Percentiles rank a stretch among this genome's conserved stretches.
phyloP scores from a whole-genome alignment of 73 alveolate genomes.

The Symbiodinium pilosum region DNA sequence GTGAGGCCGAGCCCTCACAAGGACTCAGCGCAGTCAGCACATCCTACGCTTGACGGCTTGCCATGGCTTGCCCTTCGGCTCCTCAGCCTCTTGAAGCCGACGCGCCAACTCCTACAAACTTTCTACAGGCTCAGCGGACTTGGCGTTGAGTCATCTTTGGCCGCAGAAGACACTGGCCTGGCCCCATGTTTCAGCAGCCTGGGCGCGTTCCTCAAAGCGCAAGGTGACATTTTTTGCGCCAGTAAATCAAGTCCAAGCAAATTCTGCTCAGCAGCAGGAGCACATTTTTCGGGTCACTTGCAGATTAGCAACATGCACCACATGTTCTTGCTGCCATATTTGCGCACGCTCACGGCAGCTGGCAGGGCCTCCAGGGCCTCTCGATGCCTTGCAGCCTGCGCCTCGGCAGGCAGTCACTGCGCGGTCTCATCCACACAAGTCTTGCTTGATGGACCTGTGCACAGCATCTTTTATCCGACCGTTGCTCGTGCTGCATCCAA shows the following conservation, averaged over 20 bases:
- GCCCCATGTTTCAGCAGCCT: constrained; percentile 89
- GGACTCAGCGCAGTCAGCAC: not conserved
- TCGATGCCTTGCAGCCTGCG: not conserved
- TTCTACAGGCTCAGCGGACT: no score
- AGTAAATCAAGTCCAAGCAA: not conserved
- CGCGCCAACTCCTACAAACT: constrained; percentile 58
- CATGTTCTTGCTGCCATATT: no score
- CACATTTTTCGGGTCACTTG: not conserved
- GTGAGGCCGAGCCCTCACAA: not conserved
- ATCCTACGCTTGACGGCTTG: no score
- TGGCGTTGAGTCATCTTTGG: no score
- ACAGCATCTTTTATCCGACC: no score
- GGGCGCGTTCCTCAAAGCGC: constrained; percentile 59
- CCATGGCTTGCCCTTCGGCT: not conserved
- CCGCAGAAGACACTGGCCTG: no score
- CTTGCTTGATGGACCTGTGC: no score
- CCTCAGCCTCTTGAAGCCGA: constrained; percentile 71
- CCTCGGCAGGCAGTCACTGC: no score
- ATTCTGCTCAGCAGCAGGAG: not conserved
- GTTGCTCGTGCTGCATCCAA: no score
- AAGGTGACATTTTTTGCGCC: not conserved
- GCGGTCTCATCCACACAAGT: no score
- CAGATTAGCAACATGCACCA: no score
- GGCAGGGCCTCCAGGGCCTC: not conserved
- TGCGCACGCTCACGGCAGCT: no score